Conservation (phyloP, 108 stramenopile genomes). For the Nitzschia sp. region DNA sequence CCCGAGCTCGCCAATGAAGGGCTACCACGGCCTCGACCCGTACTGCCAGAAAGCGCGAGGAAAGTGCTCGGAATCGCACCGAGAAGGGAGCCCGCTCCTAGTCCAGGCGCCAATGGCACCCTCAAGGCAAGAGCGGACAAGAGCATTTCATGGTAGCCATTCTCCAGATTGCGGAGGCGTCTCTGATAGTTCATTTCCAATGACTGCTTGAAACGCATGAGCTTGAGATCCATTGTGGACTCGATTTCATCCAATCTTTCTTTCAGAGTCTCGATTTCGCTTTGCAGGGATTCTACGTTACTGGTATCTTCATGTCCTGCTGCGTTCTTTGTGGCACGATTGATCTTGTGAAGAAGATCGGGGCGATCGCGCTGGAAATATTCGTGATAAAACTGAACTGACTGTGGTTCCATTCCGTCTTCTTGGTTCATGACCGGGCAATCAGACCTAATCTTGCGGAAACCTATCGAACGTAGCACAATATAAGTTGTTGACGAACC, state of each 20-base stretch:
- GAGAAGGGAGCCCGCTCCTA: too few relatives aligned
- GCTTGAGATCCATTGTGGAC: neutral
- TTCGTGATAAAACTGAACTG: slow-evolving; percentile 57
- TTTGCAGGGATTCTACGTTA: neutral
- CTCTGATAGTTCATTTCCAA: neutral
- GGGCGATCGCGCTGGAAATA: slow-evolving; percentile 57
- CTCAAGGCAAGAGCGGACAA: too few relatives aligned
- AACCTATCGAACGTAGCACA: too few relatives aligned
- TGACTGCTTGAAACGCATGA: neutral
- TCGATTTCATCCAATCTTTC: neutral
- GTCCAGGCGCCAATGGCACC: too few relatives aligned
- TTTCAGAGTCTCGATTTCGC: slow-evolving; percentile 4
- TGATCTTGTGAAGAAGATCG: slow-evolving; percentile 60
- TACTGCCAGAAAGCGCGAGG: too few relatives aligned
- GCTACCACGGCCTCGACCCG: too few relatives aligned
- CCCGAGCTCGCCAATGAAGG: too few relatives aligned
- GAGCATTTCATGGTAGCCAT: too few relatives aligned
- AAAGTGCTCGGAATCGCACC: too few relatives aligned
- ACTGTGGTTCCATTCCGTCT: neutral
- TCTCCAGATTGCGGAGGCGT: slow-evolving; percentile 1
- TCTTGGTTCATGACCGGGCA: slow-evolving; percentile 1
- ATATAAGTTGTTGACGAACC: too few relatives aligned
- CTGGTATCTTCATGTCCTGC: neutral
- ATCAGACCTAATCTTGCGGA: slow-evolving; percentile 1
- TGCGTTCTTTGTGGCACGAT: slow-evolving; percentile 21